phyloP scores from a whole-genome alignment of 495 filamentous ascomycete species.

The Podospora comata region DNA sequence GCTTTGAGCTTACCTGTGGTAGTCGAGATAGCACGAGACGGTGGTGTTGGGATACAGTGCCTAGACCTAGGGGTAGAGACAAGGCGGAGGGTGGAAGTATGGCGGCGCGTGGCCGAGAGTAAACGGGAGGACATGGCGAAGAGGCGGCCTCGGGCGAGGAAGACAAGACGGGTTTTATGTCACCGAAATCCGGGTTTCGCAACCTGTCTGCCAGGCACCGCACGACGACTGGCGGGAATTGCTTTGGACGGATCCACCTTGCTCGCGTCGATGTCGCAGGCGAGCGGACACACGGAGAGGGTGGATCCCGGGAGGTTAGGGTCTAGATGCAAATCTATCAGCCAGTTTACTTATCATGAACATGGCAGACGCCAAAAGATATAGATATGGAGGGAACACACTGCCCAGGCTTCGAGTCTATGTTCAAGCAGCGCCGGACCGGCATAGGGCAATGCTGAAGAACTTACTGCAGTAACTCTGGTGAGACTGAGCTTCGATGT shows the following conservation, averaged over 20 bases:
- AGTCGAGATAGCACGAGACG: conserved; percentile 18
- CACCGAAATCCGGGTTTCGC: conserved; percentile 10
- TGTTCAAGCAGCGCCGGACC: neutral
- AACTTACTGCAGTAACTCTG: neutral
- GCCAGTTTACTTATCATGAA: neutral
- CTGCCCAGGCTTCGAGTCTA: neutral
- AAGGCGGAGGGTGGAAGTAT: neutral
- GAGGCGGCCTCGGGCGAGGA: neutral
- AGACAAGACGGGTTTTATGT: conserved; percentile 13
- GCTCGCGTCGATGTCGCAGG: neutral
- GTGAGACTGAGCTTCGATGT: neutral
- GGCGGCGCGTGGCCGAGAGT: conserved; percentile 21
- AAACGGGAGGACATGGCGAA: conserved; percentile 21
- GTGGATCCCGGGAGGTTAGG: neutral
- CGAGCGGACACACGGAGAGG: neutral
- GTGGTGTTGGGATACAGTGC: neutral
- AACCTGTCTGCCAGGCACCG: neutral
- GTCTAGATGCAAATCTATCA: neutral
- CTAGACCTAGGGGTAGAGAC: neutral
- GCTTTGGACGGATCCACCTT: neutral
- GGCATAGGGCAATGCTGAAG: neutral
- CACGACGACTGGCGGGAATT: neutral
- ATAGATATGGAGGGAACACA: neutral
- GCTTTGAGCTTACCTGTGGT: conserved; percentile 12
- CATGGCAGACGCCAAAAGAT: neutral